Base-by-base conservation (phyloP, 2,329 filamentous ascomycete genomes). In the Xylariomycetidae sp. region DNA sequence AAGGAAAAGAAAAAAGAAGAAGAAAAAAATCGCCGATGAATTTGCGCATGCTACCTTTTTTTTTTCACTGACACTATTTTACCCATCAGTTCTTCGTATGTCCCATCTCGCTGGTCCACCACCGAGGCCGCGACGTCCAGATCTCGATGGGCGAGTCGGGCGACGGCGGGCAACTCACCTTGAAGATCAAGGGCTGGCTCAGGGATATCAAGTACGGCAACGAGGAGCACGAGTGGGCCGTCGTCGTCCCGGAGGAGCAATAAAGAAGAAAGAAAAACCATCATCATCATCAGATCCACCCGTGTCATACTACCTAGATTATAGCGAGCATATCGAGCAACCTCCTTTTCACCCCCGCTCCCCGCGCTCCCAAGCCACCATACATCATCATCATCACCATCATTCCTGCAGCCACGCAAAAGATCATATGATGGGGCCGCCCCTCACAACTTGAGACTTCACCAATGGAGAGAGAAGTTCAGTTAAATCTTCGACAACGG, bases 131-230 rank as follows among this genome's bases (percentile, higher is more conserved):
- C 37, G 74, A 85, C 42, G 67, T 86, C 40, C 53, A 69, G 44
- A 73, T 87, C 37, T 71, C 77, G 31, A 76, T 82, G 66, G 72
- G 70, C 31, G 61, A 64, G 31, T 60, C 69, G 34, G 70, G 69
- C 28, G 58, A 67, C 30, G 67, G 63, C 31, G 80, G 74, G 29
- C 57, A 67, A 26, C 70, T 79, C 50, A 80, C 79, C n/a, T 51
- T 59, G 48, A 66, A 68, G 58, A 63, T 88, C 57, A 88, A 85
- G 70, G 62, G 62, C 23, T 82, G 74, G 74, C 64, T 88, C 44
- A 67, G 70, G 44, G 77, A 82, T 45, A 85, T 88, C 61, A 87
- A 86, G 80, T 88, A 82, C 57, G 83, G 83, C 40, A 72, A 72
- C 37, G 75, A 72, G 51, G 53, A 80, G 37, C 82, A 88, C 56